phyloP scores from a whole-genome alignment of 108 stramenopile species.

The Schizochytrium sp. region DNA sequence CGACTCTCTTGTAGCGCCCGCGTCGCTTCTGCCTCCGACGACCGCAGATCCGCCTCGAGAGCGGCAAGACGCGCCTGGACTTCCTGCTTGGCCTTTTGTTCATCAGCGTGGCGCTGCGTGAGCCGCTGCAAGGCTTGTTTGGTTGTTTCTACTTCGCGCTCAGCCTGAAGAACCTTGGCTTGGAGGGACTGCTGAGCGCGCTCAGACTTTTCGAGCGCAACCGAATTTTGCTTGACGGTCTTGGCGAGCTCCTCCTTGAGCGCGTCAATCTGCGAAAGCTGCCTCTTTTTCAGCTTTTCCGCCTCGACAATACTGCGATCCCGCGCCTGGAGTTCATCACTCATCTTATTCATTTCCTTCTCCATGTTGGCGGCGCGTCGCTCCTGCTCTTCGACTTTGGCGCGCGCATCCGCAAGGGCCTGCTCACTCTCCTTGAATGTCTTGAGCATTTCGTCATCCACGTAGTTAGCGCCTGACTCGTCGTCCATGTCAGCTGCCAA shows the following conservation, averaged over 20 bases:
- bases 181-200: not conserved
- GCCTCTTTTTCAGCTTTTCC: not conserved
- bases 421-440: slow-evolving; percentile 12
- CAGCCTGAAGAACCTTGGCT: not conserved
- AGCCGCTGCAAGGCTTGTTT: not conserved
- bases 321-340: not conserved
- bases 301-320: not conserved
- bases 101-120: not conserved
- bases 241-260: not conserved
- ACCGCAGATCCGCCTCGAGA: not conserved
- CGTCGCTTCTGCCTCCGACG: not conserved
- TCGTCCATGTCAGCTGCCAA: not conserved
- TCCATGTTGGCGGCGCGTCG: not conserved
- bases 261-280: not conserved
- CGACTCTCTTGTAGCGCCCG: not conserved
- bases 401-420: not conserved
- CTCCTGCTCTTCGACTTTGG: not conserved
- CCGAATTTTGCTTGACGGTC: not conserved
- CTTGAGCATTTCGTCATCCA: slow-evolving; percentile 5
- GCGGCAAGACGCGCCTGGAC: not conserved
- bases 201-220: not conserved
- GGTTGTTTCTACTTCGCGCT: not conserved
- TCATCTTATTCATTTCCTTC: not conserved
- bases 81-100: not conserved
- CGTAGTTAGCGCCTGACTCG: not conserved